Conservation (phyloP, 164 flowering plant genomes). For the Hamamelis virginiana region DNA sequence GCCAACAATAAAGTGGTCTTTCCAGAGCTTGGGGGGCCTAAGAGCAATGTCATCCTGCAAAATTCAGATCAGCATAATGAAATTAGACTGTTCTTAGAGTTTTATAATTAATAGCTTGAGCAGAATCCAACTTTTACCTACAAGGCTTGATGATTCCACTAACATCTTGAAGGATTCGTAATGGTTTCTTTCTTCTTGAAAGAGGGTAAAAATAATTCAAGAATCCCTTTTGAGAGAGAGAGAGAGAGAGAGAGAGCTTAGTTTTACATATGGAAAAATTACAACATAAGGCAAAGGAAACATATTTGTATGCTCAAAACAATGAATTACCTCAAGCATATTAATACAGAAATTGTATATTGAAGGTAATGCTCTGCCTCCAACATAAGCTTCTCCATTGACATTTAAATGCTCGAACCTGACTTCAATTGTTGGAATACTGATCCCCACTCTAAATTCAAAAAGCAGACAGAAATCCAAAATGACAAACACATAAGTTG, state of each 20-base stretch:
- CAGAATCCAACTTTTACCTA: slow-evolving; percentile 25
- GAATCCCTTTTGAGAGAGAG: slow-evolving; percentile 34
- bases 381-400: slow-evolving; percentile 53
- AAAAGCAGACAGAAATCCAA: background rate
- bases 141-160: slow-evolving; percentile 64
- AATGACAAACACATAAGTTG: background rate
- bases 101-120: background rate
- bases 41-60: slow-evolving; percentile 49
- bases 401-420: slow-evolving; percentile 42
- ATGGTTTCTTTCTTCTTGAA: slow-evolving; percentile 49
- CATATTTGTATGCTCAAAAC: background rate
- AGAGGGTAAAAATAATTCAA: slow-evolving; percentile 45
- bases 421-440: slow-evolving; percentile 43
- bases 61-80: background rate
- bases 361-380: slow-evolving; percentile 64
- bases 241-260: background rate
- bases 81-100: background rate
- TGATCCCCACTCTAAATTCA: slow-evolving; percentile 38
- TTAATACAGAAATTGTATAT: slow-evolving; percentile 44
- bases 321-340: slow-evolving; percentile 46
- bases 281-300: background rate
- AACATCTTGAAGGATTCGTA: slow-evolving; percentile 52
- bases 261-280: background rate
- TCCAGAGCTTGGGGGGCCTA: slow-evolving; percentile 58
- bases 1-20: slow-evolving; percentile 49